A percentile compares a stretch with the other conserved stretches of the same genome.
These are phyloP conservation scores for Acarospora socialis DNA, from an alignment of 2,329 filamentous ascomycete species.

Conservation along the genomic window DNA sequence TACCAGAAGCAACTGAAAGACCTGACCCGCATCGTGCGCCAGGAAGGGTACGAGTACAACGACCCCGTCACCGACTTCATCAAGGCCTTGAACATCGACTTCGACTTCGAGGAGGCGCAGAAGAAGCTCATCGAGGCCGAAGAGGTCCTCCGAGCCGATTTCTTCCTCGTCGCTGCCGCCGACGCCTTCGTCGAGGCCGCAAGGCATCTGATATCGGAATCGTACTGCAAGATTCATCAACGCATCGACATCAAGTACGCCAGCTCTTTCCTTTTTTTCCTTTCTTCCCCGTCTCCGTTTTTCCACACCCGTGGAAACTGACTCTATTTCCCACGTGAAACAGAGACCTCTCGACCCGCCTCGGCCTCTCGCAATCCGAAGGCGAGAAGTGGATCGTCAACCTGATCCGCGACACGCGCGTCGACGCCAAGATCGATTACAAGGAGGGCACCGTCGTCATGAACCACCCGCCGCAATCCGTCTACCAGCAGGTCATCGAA, in stretches of 20 bases:
- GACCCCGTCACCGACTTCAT: conserved; percentile 95
- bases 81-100: conserved; percentile 88
- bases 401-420: conserved; percentile 89
- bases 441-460: conserved; percentile 97
- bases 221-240: conserved; percentile 99
- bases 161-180: conserved; percentile 77
- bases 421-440: conserved; percentile 99
- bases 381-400: conserved; percentile 99
- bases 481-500: conserved; percentile 99
- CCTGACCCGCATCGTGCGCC: conserved; percentile 82
- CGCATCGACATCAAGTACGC: conserved; percentile 84
- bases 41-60: conserved; percentile 94
- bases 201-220: conserved; percentile 92
- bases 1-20: conserved; percentile 99
- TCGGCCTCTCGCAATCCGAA: conserved; percentile 83
- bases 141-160: conserved; percentile 81
- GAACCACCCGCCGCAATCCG: conserved; percentile 97
- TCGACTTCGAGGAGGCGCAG: conserved; percentile 94
- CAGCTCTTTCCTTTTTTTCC: not conserved
- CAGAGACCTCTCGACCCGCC: conserved; percentile 74
- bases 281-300: not conserved
- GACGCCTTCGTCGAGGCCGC: conserved; percentile 90
- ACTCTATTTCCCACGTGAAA: conserved; percentile 1
- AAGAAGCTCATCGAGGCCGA: conserved; percentile 76
- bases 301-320: too few species aligned